Evolutionary conservation across 1,284 basidiomycete genomes (phyloP), one percentile per base, ranked within the genome.

Genomic region (Acaromyces ingoldii): DNA sequence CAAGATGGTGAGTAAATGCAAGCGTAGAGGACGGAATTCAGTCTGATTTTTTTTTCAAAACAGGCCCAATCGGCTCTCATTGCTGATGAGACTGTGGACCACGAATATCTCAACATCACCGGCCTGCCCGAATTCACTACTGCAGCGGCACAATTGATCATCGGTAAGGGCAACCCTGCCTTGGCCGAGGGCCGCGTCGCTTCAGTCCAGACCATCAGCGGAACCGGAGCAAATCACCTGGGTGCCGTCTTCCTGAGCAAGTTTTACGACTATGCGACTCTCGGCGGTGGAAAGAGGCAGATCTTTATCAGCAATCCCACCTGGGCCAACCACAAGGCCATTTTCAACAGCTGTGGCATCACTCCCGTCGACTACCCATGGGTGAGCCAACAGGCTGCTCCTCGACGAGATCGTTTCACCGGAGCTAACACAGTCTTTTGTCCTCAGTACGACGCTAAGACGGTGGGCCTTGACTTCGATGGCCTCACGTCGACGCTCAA

Each of bases 171-270:
- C 58, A 89, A 88, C 26, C 79, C 82, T 43, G 88, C 85, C 21
- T 79, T 93, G 63, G 78, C 80, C 58, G 85, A 91, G 65, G 80
- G 80, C 36, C 67, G 72, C 30, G 58, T 75, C 3, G 58, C 65
- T 29, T 62, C 62, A 21, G 69, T 67, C n/a, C 72, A 75, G 55
- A 92, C 91, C 11, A 88, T 95, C 66, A 95, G 91, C 15, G 88
- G 92, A 30, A 97, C 93, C 0, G 93, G 95, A 53, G 93, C 91
- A 45, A 89, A 96, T 77, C 90, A 95, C 76, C 81, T 96, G 26
- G 95, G 86, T 26, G 91, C 85, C 1, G 79, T 89, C 42, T 97
- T 98, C 80, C 79, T 98, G 55, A 84, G 84, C 56, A 82, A 82
- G 50, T 93, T 90, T 77, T 96, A 93, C 78, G 77, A 80, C 34